Conservation (phyloP, 2,329 filamentous ascomycete species). For the Microcera coccophila region DNA sequence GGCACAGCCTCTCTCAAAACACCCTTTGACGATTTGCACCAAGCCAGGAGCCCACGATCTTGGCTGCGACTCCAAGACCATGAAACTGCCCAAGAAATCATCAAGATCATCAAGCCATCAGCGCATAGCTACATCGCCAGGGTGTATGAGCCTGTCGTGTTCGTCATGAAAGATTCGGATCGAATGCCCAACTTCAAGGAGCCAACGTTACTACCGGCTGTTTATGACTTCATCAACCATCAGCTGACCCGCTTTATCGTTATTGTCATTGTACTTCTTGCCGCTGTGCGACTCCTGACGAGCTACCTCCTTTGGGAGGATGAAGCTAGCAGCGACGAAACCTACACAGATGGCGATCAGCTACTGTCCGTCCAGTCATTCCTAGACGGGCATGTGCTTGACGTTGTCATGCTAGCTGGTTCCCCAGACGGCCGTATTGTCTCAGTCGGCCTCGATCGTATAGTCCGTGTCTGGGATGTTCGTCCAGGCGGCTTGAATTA, state of each 20-base stretch:
- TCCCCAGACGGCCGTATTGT: conserved; percentile 62
- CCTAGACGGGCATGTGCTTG: conserved; percentile 61
- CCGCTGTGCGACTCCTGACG: conserved; percentile 65
- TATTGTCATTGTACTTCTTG: conserved; percentile 58
- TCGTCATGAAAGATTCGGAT: conserved; percentile 66
- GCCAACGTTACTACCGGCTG: conserved; percentile 34
- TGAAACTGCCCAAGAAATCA: conserved; percentile 71
- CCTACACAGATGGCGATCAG: conserved; percentile 42
- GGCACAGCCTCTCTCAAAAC: conserved; percentile 30
- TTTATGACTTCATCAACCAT: conserved; percentile 64
- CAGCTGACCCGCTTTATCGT: conserved; percentile 58
- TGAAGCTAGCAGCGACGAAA: conserved; percentile 42
- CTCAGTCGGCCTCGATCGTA: conserved; percentile 67
- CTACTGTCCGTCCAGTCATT: conserved; percentile 59
- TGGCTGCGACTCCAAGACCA: conserved; percentile 77
- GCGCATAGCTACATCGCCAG: conserved; percentile 68
- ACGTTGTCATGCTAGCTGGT: conserved; percentile 62
- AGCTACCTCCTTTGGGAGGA: conserved; percentile 71
- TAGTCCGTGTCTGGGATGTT: conserved; percentile 63
- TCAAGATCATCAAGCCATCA: conserved; percentile 68
- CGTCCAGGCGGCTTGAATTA: conserved; percentile 43
- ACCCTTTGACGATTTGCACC: conserved; percentile 59
- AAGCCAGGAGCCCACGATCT: conserved; percentile 69
- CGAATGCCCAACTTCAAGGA: conserved; percentile 51
- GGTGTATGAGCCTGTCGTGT: conserved; percentile 70